Percentiles rank a stretch among this genome's conserved stretches.
Conservation (phyloP, 352 stramenopile species). For the Pythium insidiosum region DNA sequence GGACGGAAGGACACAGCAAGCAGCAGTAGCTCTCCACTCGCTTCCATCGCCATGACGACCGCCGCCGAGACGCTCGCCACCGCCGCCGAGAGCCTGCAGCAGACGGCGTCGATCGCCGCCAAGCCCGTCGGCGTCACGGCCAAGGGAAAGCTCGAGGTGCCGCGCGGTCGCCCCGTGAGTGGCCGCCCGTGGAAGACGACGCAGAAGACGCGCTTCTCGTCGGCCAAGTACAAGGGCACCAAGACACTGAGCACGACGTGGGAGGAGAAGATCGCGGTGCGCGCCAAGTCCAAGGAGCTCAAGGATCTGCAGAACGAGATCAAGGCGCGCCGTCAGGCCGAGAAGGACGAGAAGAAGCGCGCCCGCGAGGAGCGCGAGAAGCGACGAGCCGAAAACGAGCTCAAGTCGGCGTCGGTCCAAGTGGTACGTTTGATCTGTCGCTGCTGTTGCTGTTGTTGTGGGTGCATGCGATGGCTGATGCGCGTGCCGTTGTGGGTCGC, state of each 20-base stretch:
- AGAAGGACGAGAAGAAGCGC: slow-evolving; percentile 70
- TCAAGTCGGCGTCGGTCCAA: slow-evolving; percentile 85
- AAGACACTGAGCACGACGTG: slow-evolving; percentile 82
- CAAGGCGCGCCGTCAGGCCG: slow-evolving; percentile 52
- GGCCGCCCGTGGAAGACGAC: slow-evolving; percentile 79
- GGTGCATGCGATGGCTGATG: slow-evolving; percentile 4
- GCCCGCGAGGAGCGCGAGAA: slow-evolving; percentile 82
- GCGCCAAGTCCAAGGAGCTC: slow-evolving; percentile 69
- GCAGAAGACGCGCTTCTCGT: slow-evolving; percentile 74
- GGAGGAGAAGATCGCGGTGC: slow-evolving; percentile 81
- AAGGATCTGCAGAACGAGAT: slow-evolving; percentile 83
- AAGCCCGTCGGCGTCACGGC: not conserved
- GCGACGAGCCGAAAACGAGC: slow-evolving; percentile 84
- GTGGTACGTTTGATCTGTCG: slow-evolving; percentile 37
- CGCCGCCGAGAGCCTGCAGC: slow-evolving; percentile 7
- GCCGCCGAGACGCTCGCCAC: slow-evolving; percentile 12
- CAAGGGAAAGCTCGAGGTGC: slow-evolving; percentile 13
- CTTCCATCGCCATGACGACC: slow-evolving; percentile 2
- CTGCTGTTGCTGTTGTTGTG: not conserved
- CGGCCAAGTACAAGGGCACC: slow-evolving; percentile 63
- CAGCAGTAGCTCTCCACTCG: not conserved
- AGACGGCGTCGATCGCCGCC: slow-evolving; percentile 6
- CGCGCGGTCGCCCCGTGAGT: slow-evolving; percentile 61
- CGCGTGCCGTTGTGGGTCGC: slow-evolving; percentile 2
- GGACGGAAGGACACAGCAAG: slow-evolving; percentile 5